These are phyloP conservation scores for Fusarium sarcochroum DNA, from an alignment of 2,329 filamentous ascomycete species.

Conservation along the genomic window DNA sequence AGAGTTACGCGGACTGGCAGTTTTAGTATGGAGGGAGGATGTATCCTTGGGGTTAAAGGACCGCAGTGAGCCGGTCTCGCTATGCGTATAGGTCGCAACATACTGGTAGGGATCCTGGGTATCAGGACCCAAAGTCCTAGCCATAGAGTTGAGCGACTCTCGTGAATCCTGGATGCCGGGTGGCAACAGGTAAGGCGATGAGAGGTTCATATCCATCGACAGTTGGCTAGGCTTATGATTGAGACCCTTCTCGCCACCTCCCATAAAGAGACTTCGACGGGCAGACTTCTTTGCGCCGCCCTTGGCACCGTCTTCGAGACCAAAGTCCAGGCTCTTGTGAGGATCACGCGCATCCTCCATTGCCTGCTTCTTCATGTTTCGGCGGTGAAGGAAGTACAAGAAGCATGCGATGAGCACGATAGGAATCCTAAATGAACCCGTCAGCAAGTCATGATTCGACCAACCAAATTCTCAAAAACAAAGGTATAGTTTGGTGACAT, in stretches of 20 bases:
- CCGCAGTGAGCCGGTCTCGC: slow-evolving; percentile 69
- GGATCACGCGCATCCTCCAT: slow-evolving; percentile 88
- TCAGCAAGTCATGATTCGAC: slow-evolving; percentile 36
- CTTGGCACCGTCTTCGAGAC: slow-evolving; percentile 67
- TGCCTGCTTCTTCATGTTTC: slow-evolving; percentile 78
- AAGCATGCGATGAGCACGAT: slow-evolving; percentile 75
- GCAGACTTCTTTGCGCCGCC: slow-evolving; percentile 51
- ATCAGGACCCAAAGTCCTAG: slow-evolving; percentile 78
- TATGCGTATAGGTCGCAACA: slow-evolving; percentile 68
- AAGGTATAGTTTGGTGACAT: slow-evolving; percentile 58
- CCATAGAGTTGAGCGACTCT: slow-evolving; percentile 89
- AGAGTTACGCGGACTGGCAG: slow-evolving; percentile 55
- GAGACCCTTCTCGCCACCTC: slow-evolving; percentile 69
- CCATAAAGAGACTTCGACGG: slow-evolving; percentile 54
- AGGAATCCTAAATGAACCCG: slow-evolving; percentile 74
- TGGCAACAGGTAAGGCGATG: slow-evolving; percentile 94
- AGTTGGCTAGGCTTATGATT: slow-evolving; percentile 65
- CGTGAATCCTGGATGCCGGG: slow-evolving; percentile 82
- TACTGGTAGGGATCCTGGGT: slow-evolving; percentile 89
- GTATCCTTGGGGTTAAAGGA: slow-evolving; percentile 62
- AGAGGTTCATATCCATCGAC: slow-evolving; percentile 81
- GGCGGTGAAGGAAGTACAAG: slow-evolving; percentile 82
- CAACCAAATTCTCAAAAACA: slow-evolving; percentile 9
- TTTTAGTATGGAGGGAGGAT: slow-evolving; percentile 63
- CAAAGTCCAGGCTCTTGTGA: slow-evolving; percentile 94